Conservation (phyloP, 2,329 filamentous ascomycete genomes). For the Fusarium acutatum region DNA sequence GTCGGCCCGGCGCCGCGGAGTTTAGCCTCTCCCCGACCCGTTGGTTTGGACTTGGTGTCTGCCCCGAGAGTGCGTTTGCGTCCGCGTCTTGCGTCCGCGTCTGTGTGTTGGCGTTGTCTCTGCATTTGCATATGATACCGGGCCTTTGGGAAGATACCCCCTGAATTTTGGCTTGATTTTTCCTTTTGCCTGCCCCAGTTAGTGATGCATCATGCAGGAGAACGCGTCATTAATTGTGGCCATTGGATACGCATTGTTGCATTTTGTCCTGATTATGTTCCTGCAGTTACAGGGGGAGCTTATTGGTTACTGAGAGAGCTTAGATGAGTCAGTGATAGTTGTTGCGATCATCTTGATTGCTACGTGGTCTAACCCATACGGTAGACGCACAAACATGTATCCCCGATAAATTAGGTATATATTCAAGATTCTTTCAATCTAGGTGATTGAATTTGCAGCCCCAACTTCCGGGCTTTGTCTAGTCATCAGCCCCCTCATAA, state of each 20-base stretch:
- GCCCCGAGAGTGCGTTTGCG: not conserved
- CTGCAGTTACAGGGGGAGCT: not conserved
- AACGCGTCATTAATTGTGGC: slow-evolving; percentile 16
- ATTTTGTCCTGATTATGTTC: slow-evolving; percentile 4
- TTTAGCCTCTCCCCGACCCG: slow-evolving; percentile 20
- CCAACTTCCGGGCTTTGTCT: slow-evolving; percentile 6
- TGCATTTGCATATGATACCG: slow-evolving; percentile 25
- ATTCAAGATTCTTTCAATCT: not conserved
- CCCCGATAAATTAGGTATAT: not conserved
- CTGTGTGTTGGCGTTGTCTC: slow-evolving; percentile 21
- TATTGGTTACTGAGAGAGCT: not conserved
- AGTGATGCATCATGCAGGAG: slow-evolving; percentile 40
- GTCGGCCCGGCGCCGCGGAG: slow-evolving; percentile 34
- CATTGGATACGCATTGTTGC: slow-evolving; percentile 9
- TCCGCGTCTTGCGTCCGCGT: not conserved
- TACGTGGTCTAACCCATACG: not conserved
- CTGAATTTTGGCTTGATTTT: not conserved
- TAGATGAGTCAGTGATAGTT: not conserved
- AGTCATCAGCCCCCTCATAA: slow-evolving; percentile 10
- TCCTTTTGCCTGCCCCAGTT: slow-evolving; percentile 5
- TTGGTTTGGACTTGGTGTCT: slow-evolving; percentile 14
- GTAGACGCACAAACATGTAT: not conserved
- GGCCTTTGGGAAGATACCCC: slow-evolving; percentile 21
- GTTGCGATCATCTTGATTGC: not conserved
- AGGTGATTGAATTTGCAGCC: not conserved